These are phyloP conservation scores for Eremochloa ophiuroides DNA, from an alignment of 176 grass and related monocot species.

Conservation along the genomic window DNA sequence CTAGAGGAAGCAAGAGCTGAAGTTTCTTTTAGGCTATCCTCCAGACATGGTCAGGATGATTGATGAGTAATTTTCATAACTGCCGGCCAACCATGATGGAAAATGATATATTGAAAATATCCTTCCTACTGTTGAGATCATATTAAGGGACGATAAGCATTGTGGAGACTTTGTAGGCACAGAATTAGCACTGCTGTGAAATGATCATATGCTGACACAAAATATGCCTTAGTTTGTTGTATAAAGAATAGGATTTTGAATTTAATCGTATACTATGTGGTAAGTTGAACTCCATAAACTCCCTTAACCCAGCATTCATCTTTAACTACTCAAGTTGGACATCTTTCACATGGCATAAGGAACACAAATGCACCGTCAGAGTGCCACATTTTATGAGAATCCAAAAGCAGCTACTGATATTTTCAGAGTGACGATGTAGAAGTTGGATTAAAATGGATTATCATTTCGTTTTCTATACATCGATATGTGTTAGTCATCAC, in stretches of 20 bases:
- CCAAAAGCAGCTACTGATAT: not conserved
- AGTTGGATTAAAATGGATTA: not conserved
- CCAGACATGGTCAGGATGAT: constrained; percentile 12
- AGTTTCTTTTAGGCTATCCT: constrained; percentile 58
- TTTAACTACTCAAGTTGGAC: not conserved
- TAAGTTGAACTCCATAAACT: not conserved
- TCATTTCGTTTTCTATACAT: not conserved
- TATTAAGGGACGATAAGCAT: not conserved
- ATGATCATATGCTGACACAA: not conserved
- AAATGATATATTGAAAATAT: not conserved
- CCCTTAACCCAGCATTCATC: not conserved
- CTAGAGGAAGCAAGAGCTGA: constrained; percentile 77
- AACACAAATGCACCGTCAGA: not conserved
- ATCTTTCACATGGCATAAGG: not conserved
- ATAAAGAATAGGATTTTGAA: not conserved
- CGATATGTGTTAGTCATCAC: not conserved
- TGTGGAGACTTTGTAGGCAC: not conserved
- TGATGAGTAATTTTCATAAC: constrained; percentile 1
- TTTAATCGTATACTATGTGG: not conserved
- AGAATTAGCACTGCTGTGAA: not conserved
- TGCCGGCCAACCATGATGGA: not conserved
- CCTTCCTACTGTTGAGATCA: not conserved
- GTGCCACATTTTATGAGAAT: not conserved
- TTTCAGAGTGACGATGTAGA: not conserved
- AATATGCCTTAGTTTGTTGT: not conserved